A percentile compares a stretch with the other conserved stretches of the same genome.
phyloP scores from a whole-genome alignment of 768 basidiomycete species.

The Termitomyces eurrhizus region DNA sequence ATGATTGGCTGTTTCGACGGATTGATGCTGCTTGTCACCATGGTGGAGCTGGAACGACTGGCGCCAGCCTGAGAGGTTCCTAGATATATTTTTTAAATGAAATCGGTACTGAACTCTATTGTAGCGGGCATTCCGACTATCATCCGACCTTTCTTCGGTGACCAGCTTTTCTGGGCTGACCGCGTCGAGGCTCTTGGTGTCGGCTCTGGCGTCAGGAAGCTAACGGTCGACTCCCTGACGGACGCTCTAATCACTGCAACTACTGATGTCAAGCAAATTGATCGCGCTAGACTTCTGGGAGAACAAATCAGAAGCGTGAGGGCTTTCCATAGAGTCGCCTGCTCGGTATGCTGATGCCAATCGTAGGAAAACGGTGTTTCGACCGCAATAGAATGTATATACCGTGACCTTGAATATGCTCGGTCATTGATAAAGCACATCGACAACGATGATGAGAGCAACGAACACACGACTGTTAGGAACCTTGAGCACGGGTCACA shows the following conservation, averaged over 20 bases:
- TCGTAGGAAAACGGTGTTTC: constrained; percentile 89
- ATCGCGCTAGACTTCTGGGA: constrained; percentile 78
- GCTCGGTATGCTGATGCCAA: constrained; percentile 5
- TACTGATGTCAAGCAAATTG: constrained; percentile 84
- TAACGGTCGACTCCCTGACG: constrained; percentile 73
- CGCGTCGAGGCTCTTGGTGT: constrained; percentile 96
- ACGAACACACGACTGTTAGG: constrained; percentile 36
- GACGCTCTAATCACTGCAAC: constrained; percentile 82
- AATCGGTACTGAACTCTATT: constrained; percentile 3
- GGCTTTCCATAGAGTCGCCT: not conserved
- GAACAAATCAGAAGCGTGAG: constrained; percentile 82
- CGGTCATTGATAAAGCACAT: constrained; percentile 75
- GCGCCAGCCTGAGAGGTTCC: constrained; percentile 87
- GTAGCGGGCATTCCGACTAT: constrained; percentile 91
- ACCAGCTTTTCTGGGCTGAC: constrained; percentile 98
- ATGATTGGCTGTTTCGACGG: constrained; percentile 92
- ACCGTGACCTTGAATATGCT: constrained; percentile 94
- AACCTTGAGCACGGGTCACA: constrained; percentile 29
- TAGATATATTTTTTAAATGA: not conserved
- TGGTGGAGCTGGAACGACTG: constrained; percentile 95
- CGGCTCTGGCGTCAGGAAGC: constrained; percentile 82
- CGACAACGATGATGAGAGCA: constrained; percentile 29
- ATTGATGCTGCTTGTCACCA: constrained; percentile 99
- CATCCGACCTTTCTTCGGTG: constrained; percentile 96
- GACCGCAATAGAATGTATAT: constrained; percentile 92